These are phyloP conservation scores for Crithidia expoeki DNA, from an alignment of 208 protist genomes.

Conservation along the genomic window DNA sequence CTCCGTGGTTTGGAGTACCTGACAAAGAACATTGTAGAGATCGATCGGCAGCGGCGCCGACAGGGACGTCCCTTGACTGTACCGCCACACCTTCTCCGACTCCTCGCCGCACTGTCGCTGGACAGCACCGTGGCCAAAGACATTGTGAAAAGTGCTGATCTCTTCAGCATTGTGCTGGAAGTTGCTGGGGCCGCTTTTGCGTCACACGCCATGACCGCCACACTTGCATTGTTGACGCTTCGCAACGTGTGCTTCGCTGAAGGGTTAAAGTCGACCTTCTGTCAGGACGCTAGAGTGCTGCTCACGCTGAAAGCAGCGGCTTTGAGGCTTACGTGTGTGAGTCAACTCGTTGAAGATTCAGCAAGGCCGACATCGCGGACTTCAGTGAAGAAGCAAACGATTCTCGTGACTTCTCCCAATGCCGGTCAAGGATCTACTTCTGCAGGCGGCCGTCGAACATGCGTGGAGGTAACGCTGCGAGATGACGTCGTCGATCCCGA, in stretches of 20 bases:
- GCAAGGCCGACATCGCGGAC: not conserved
- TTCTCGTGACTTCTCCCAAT: not conserved
- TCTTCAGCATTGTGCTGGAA: slow-evolving; percentile 75
- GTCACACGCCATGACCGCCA: slow-evolving; percentile 24
- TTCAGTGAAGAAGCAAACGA: not conserved
- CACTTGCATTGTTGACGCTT: slow-evolving; percentile 65
- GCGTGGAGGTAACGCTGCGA: slow-evolving; percentile 14
- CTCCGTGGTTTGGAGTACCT: slow-evolving; percentile 32
- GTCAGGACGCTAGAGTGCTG: slow-evolving; percentile 77
- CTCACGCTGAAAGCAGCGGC: slow-evolving; percentile 67
- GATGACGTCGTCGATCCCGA: slow-evolving; percentile 28
- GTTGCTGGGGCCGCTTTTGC: slow-evolving; percentile 33
- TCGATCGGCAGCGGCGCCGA: slow-evolving; percentile 27
- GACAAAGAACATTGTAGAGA: slow-evolving; percentile 10
- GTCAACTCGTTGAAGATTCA: slow-evolving; percentile 25
- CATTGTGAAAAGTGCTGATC: slow-evolving; percentile 38
- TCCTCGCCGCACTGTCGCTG: slow-evolving; percentile 70
- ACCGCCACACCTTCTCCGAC: slow-evolving; percentile 50
- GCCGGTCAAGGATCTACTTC: not conserved
- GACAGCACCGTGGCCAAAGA: slow-evolving; percentile 41
- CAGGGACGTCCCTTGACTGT: slow-evolving; percentile 22
- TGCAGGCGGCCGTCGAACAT: not conserved
- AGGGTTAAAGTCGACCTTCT: slow-evolving; percentile 63
- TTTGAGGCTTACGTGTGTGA: slow-evolving; percentile 41
- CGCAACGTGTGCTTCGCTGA: slow-evolving; percentile 81